phyloP scores from a whole-genome alignment of 169 alveolate species.

The Cryptosporidium baileyi region DNA sequence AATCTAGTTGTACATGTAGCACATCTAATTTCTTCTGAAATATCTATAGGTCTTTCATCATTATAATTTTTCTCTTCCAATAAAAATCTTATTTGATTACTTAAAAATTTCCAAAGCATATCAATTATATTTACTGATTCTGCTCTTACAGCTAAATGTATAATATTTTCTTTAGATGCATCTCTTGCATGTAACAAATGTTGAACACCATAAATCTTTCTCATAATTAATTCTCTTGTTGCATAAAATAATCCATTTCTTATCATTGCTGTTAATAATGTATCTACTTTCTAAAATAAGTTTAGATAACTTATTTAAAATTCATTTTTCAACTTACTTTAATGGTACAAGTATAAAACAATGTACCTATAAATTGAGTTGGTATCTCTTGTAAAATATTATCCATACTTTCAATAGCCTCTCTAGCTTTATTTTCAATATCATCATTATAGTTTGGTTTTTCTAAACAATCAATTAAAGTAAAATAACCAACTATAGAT shows the following conservation, averaged over 20 bases:
- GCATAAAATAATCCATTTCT: slow-evolving; percentile 61
- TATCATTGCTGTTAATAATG: slow-evolving; percentile 48
- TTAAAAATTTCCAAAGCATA: slow-evolving; percentile 27
- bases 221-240: slow-evolving; percentile 41
- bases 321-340: slow-evolving; percentile 20
- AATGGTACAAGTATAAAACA: slow-evolving; percentile 55
- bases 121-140: slow-evolving; percentile 43
- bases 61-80: slow-evolving; percentile 40
- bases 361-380: slow-evolving; percentile 48
- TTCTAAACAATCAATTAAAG: slow-evolving; percentile 30
- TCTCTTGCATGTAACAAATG: slow-evolving; percentile 61
- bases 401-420: slow-evolving; percentile 52
- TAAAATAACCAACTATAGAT: slow-evolving; percentile 58
- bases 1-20: slow-evolving; percentile 62
- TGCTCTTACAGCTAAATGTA: slow-evolving; percentile 56
- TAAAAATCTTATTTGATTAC: slow-evolving; percentile 41
- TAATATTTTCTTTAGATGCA: slow-evolving; percentile 38
- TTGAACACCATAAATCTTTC: slow-evolving; percentile 51
- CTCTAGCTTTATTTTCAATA: slow-evolving; percentile 21
- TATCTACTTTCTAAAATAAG: slow-evolving; percentile 32
- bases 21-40: slow-evolving; percentile 51
- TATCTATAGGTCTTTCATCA: slow-evolving; percentile 46
- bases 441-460: slow-evolving; percentile 33
- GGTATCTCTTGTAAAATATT: slow-evolving; percentile 61
- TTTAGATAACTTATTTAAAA: background rate